phyloP scores from a whole-genome alignment of 257 asterid species.

The Henckelia pumila region DNA sequence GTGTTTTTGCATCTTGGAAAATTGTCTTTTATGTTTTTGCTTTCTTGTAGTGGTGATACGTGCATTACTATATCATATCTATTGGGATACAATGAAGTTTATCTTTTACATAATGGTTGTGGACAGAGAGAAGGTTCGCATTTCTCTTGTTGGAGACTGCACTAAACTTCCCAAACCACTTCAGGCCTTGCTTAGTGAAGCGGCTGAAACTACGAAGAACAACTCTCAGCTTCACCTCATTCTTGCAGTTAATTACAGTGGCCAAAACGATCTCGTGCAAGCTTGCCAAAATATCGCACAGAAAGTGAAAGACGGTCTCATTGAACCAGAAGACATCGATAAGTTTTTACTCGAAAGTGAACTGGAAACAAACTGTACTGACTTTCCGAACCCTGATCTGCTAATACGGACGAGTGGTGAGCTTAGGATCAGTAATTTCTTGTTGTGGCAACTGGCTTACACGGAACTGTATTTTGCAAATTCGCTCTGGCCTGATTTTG shows the following conservation, averaged over 20 bases:
- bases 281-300: conserved; percentile 44
- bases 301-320: conserved; percentile 52
- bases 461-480: conserved; percentile 47
- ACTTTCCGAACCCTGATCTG: conserved; percentile 53
- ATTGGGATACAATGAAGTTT: background rate
- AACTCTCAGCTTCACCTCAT: conserved; percentile 41
- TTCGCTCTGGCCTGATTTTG: conserved; percentile 67
- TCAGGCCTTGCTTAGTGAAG: conserved; percentile 27
- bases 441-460: conserved; percentile 70
- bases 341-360: conserved; percentile 44
- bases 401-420: conserved; percentile 72
- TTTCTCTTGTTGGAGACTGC: conserved; percentile 57
- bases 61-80: no score
- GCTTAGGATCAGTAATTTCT: conserved; percentile 60
- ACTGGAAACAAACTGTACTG: conserved; percentile 48
- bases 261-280: conserved; percentile 38
- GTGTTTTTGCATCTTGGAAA: no score
- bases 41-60: background rate
- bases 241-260: conserved; percentile 43
- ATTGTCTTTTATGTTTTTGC: background rate
- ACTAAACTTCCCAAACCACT: conserved; percentile 43
- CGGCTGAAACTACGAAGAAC: conserved; percentile 26
- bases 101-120: conserved; percentile 11
- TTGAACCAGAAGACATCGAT: conserved; percentile 46
- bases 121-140: conserved; percentile 44